Conservation (phyloP, 2,329 filamentous ascomycete species). For the Aspergillus caelatus region DNA sequence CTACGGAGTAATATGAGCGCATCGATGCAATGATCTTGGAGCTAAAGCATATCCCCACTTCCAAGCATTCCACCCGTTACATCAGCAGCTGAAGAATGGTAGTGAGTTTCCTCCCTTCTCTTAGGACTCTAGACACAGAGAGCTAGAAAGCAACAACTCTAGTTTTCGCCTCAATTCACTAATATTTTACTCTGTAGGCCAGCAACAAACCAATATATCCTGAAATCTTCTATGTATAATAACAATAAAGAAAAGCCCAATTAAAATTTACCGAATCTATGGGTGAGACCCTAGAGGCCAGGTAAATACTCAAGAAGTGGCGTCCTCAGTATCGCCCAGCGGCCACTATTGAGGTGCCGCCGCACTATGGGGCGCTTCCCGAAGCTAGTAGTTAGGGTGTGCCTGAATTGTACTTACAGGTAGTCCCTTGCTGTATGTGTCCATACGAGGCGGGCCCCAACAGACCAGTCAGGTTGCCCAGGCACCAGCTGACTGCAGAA, state of each 20-base stretch:
- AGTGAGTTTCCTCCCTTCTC: too few species aligned
- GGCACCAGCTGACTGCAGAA: constrained; percentile 31
- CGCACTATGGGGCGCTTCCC: background rate
- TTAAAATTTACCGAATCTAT: background rate
- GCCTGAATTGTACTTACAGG: background rate
- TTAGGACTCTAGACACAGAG: too few species aligned
- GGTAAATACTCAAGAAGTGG: background rate
- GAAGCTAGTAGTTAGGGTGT: background rate
- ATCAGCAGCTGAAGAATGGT: too few species aligned
- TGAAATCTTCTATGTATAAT: background rate
- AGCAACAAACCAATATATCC: background rate
- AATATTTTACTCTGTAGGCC: background rate
- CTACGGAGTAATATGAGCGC: too few species aligned
- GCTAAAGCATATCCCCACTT: too few species aligned
- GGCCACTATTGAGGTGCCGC: background rate
- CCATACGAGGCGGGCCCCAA: constrained; percentile 22
- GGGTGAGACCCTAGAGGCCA: background rate
- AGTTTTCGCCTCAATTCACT: background rate
- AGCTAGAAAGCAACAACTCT: background rate
- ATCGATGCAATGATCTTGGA: too few species aligned
- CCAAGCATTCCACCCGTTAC: too few species aligned
- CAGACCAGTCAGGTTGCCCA: constrained; percentile 32
- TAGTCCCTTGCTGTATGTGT: constrained; percentile 23
- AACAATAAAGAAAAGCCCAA: background rate
- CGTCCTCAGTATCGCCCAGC: background rate